Evolutionary conservation across 2,329 filamentous ascomycete genomes (phyloP).

Genomic region (Meredithiella fracta): DNA sequence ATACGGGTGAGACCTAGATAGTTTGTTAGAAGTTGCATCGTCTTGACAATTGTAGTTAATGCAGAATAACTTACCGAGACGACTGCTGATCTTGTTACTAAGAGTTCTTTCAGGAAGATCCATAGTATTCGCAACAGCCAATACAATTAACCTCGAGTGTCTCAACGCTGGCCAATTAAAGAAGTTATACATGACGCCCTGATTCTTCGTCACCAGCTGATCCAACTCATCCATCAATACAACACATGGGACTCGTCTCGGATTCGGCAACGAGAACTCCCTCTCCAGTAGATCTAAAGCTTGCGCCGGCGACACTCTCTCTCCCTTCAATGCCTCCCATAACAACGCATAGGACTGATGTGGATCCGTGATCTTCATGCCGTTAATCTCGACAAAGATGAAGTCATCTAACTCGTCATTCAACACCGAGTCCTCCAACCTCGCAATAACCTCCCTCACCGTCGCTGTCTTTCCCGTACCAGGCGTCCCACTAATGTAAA

Average conservation of each 20-base stretch:
- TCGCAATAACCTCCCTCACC: conserved; percentile 81
- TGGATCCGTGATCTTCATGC: conserved; percentile 97
- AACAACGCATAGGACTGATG: conserved; percentile 90
- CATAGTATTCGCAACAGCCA: conserved; percentile 98
- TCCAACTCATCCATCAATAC: conserved; percentile 98
- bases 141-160: conserved; percentile 83
- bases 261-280: conserved; percentile 84
- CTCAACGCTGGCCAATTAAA: conserved; percentile 95
- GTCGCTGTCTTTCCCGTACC: conserved; percentile 97
- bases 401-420: conserved; percentile 94
- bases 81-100: conserved; percentile 95
- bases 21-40: neutral
- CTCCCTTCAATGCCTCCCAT: conserved; percentile 90
- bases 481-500: conserved; percentile 97
- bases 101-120: conserved; percentile 89
- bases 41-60: neutral
- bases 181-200: conserved; percentile 99
- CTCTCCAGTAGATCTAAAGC: conserved; percentile 79
- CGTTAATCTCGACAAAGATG: conserved; percentile 98
- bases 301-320: conserved; percentile 81
- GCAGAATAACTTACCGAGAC: conserved; percentile 37
- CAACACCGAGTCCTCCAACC: conserved; percentile 72
- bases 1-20: conserved; percentile 62
- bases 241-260: conserved; percentile 81
- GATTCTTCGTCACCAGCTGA: conserved; percentile 92